Percentiles rank a stretch among this genome's conserved stretches.
phyloP scores from a whole-genome alignment of 345 rosid species.

The Linum trigynum region DNA sequence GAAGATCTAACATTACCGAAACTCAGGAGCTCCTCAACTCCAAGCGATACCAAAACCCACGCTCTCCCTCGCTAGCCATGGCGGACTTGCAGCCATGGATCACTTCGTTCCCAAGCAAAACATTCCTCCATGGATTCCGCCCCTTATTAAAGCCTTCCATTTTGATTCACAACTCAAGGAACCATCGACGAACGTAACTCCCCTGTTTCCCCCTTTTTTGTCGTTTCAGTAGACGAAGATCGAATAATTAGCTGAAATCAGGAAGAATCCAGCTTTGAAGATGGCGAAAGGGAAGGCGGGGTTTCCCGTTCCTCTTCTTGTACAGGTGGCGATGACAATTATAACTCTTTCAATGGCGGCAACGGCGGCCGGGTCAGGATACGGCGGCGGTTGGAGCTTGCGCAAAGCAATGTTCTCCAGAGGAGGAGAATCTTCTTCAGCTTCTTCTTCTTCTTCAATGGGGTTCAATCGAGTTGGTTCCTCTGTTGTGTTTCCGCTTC shows the following conservation, averaged over 20 bases:
- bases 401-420: conserved; percentile 20
- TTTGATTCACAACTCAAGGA: background rate
- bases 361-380: conserved; percentile 11
- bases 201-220: background rate
- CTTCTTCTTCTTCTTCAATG: conserved; percentile 20
- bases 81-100: conserved; percentile 1
- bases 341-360: conserved; percentile 4
- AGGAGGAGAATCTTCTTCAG: conserved; percentile 5
- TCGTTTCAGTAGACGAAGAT: background rate
- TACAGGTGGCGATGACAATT: background rate
- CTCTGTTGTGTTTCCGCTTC: conserved; percentile 52
- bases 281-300: conserved; percentile 25
- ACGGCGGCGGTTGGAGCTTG: conserved; percentile 12
- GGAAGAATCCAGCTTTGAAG: background rate
- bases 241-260: background rate
- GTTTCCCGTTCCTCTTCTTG: background rate
- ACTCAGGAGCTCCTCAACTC: background rate
- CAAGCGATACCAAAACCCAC: background rate
- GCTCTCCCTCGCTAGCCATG: background rate
- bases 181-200: background rate
- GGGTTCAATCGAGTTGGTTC: conserved; percentile 38
- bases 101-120: background rate
- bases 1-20: background rate
- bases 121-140: background rate
- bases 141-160: background rate